Conservation (phyloP, 768 basidiomycete species). For the Gelatoporia subvermispora region DNA sequence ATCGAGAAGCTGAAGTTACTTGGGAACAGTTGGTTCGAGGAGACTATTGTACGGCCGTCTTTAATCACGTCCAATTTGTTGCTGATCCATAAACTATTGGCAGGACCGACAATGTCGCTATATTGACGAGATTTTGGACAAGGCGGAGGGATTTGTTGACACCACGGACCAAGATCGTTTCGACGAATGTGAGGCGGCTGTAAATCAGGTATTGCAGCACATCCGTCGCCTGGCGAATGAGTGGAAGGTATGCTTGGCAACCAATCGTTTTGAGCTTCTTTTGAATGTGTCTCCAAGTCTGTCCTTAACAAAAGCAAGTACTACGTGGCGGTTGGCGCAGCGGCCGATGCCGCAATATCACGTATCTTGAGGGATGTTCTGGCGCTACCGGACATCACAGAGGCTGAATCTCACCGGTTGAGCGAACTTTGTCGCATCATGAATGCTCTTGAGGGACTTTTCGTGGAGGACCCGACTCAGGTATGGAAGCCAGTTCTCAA, state of each 20-base stretch:
- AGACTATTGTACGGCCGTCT: slow-evolving; percentile 55
- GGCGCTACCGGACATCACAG: slow-evolving; percentile 80
- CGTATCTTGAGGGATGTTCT: slow-evolving; percentile 71
- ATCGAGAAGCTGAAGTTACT: slow-evolving; percentile 46
- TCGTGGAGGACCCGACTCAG: slow-evolving; percentile 59
- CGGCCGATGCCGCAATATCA: slow-evolving; percentile 64
- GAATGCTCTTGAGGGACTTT: slow-evolving; percentile 75
- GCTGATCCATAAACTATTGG: not conserved
- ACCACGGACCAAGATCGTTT: slow-evolving; percentile 70
- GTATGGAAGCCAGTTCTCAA: slow-evolving; percentile 30
- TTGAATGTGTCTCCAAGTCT: slow-evolving; percentile 35
- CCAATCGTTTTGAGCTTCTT: not conserved
- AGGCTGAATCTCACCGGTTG: slow-evolving; percentile 77
- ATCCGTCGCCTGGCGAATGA: slow-evolving; percentile 59
- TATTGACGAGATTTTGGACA: slow-evolving; percentile 43
- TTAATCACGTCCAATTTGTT: not conserved
- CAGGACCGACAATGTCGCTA: slow-evolving; percentile 47
- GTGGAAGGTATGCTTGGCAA: slow-evolving; percentile 58
- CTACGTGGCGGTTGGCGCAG: slow-evolving; percentile 62
- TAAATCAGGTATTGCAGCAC: slow-evolving; percentile 57
- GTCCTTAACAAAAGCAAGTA: slow-evolving; percentile 70
- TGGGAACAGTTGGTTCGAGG: slow-evolving; percentile 67
- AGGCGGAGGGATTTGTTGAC: slow-evolving; percentile 62
- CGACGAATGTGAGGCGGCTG: slow-evolving; percentile 68
- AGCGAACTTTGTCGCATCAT: slow-evolving; percentile 80